Evolutionary conservation across 1,284 basidiomycete genomes (phyloP).

Genomic region (Rhizoctonia solani): DNA sequence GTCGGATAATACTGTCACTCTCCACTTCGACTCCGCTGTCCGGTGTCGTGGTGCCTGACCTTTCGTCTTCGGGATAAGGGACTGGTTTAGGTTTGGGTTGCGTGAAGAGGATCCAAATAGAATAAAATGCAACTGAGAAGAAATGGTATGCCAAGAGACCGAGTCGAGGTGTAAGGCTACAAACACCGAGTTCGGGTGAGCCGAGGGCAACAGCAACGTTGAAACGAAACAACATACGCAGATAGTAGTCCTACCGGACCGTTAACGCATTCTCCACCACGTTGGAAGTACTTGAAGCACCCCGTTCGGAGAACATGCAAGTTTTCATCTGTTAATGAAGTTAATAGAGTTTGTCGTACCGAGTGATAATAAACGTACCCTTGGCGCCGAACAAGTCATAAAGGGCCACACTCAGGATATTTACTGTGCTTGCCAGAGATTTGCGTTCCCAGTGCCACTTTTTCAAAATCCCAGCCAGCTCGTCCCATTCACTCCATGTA

Average conservation of each 20-base stretch:
- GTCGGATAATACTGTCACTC: not conserved
- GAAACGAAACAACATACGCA: constrained; percentile 24
- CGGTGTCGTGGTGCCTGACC: constrained; percentile 2
- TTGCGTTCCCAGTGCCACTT: constrained; percentile 88
- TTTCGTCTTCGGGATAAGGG: constrained; percentile 10
- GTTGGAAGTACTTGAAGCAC: constrained; percentile 98
- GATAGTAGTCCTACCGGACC: constrained; percentile 89
- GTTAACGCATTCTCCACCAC: constrained; percentile 84
- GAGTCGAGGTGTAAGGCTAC: constrained; percentile 69
- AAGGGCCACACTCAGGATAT: constrained; percentile 87
- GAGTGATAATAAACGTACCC: constrained; percentile 56
- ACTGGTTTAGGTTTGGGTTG: constrained; percentile 54
- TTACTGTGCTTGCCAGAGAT: constrained; percentile 78
- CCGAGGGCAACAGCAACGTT: not conserved
- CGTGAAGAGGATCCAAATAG: constrained; percentile 84
- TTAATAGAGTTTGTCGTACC: constrained; percentile 14
- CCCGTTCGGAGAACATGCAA: constrained; percentile 87
- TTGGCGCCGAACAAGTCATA: constrained; percentile 92
- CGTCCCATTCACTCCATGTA: constrained; percentile 58
- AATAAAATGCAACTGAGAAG: constrained; percentile 93
- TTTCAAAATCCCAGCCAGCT: constrained; percentile 60
- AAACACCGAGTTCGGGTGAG: not conserved
- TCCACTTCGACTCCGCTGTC: constrained; percentile 28
- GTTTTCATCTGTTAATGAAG: constrained; percentile 59
- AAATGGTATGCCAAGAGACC: constrained; percentile 87